These are phyloP conservation scores for Sclerotinia glacialis DNA, from an alignment of 2,329 filamentous ascomycete species.

Conservation along the genomic window DNA sequence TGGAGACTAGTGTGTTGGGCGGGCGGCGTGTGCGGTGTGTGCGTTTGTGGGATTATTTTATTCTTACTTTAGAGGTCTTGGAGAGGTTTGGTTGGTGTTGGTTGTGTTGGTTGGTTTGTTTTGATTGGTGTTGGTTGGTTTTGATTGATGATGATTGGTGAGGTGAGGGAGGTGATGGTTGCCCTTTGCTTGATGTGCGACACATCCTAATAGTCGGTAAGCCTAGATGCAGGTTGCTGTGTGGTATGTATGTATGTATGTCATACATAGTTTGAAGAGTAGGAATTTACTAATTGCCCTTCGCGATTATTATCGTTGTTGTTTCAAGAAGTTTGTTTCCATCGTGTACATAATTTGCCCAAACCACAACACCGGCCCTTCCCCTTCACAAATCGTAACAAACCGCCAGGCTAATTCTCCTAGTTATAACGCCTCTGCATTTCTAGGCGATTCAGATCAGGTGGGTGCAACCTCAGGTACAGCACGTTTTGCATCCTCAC, in stretches of 20 bases:
- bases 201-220: neutral
- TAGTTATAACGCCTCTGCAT: conserved; percentile 7
- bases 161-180: neutral
- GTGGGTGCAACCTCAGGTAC: conserved; percentile 14
- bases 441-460: conserved; percentile 9
- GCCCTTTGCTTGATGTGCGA: neutral
- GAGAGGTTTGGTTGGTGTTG: too few relatives aligned
- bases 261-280: neutral
- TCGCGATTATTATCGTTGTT: neutral
- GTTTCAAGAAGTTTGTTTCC: conserved; percentile 1
- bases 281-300: neutral
- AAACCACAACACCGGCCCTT: conserved; percentile 17
- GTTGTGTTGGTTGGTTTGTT: too few relatives aligned
- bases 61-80: too few relatives aligned
- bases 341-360: conserved; percentile 9
- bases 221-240: neutral
- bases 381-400: conserved; percentile 22
- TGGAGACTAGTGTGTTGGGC: neutral
- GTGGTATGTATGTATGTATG: neutral
- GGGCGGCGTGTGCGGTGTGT: too few relatives aligned
- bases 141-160: too few relatives aligned
- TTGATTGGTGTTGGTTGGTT: conserved; percentile 6
- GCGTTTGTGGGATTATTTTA: conserved; percentile 1
- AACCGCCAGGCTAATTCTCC: neutral
- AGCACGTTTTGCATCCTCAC: conserved; percentile 21